Evolutionary conservation across 169 alveolate species (phyloP).

Genomic region (Plasmodium gallinaceum): DNA sequence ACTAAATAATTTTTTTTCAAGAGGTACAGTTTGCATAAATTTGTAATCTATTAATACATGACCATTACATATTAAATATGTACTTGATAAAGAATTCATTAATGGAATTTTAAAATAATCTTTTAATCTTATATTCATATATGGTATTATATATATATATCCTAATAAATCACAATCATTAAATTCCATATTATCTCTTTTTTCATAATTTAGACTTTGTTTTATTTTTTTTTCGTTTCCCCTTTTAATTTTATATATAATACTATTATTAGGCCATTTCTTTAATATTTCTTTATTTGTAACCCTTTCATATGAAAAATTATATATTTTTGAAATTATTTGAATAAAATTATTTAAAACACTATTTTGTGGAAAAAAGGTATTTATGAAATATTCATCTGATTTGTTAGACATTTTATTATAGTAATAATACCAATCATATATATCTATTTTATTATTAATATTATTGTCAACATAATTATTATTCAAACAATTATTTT

Average conservation of each 20-base stretch:
- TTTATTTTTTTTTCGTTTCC: background rate
- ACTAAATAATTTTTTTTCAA: constrained; percentile 61
- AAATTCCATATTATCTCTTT: background rate
- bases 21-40: constrained; percentile 41
- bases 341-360: constrained; percentile 32
- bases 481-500: background rate
- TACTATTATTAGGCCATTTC: constrained; percentile 30
- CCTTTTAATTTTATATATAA: constrained; percentile 16
- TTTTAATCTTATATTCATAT: constrained; percentile 25
- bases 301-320: constrained; percentile 39
- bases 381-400: constrained; percentile 59
- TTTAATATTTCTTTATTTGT: background rate
- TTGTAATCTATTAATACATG: constrained; percentile 53
- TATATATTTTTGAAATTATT: constrained; percentile 35
- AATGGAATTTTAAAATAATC: constrained; percentile 54
- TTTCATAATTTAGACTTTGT: background rate
- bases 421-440: constrained; percentile 67
- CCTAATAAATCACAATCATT: constrained; percentile 17
- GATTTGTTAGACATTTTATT: constrained; percentile 27
- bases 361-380: constrained; percentile 37
- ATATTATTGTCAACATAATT: background rate
- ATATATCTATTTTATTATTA: constrained; percentile 1
- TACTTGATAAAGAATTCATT: constrained; percentile 35
- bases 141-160: constrained; percentile 69
- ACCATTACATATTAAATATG: constrained; percentile 40